These are phyloP conservation scores for Trypanosoma scelopori DNA, from an alignment of 208 protist genomes.

Conservation along the genomic window DNA sequence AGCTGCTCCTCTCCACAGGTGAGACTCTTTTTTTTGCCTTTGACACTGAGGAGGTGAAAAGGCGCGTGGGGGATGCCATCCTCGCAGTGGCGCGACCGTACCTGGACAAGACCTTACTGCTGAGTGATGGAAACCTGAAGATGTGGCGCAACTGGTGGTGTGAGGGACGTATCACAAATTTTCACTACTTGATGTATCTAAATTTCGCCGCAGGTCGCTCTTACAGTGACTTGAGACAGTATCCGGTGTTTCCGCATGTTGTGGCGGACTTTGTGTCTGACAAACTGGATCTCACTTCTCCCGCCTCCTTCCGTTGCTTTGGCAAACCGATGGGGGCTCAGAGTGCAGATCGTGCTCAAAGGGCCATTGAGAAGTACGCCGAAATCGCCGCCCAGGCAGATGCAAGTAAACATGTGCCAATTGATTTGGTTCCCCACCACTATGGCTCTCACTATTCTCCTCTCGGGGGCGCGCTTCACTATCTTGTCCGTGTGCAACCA, in stretches of 20 bases:
- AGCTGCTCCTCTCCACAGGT: conserved; percentile 39
- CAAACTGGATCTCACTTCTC: conserved; percentile 52
- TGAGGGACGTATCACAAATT: conserved; percentile 82
- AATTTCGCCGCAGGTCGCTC: conserved; percentile 76
- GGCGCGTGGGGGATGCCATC: conserved; percentile 20
- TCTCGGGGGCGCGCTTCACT: conserved; percentile 83
- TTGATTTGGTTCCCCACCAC: conserved; percentile 62
- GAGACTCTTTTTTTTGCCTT: conserved; percentile 39
- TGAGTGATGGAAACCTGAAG: conserved; percentile 33
- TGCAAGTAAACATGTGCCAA: conserved; percentile 6
- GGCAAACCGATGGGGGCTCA: conserved; percentile 90
- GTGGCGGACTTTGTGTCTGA: conserved; percentile 69
- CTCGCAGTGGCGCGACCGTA: conserved; percentile 15
- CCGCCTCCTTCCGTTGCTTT: conserved; percentile 68
- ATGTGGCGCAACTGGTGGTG: conserved; percentile 62
- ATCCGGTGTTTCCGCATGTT: conserved; percentile 90
- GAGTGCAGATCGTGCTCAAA: conserved; percentile 35
- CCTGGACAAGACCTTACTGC: conserved; percentile 24
- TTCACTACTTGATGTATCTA: conserved; percentile 84
- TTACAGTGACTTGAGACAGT: conserved; percentile 84
- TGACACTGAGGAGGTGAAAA: conserved; percentile 26
- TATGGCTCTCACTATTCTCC: conserved; percentile 94
- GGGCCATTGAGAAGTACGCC: conserved; percentile 51
- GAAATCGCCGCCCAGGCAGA: conserved; percentile 31
- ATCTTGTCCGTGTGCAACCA: conserved; percentile 91